Evolutionary conservation across 192 early-diverging fungal species (phyloP).

Genomic region (Entomortierella beljakovae): DNA sequence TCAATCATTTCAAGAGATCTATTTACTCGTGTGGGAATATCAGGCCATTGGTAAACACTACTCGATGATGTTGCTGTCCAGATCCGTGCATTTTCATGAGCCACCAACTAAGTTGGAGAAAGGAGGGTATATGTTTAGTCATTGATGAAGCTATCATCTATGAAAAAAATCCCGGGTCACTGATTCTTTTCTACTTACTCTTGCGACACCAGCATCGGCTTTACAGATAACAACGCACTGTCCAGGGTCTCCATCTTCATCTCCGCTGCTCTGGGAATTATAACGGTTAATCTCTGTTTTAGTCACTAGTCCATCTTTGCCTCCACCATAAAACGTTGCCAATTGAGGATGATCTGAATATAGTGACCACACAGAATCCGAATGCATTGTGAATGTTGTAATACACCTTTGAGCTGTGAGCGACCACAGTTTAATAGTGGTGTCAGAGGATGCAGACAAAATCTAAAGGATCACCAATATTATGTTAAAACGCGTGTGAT

Average conservation of each 20-base stretch:
- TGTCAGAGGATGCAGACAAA: conserved; percentile 93
- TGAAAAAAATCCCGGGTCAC: not conserved
- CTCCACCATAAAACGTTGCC: conserved; percentile 92
- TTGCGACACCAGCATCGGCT: conserved; percentile 85
- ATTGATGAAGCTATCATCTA: not conserved
- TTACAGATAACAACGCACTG: conserved; percentile 91
- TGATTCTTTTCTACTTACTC: conserved; percentile 54
- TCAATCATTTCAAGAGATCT: conserved; percentile 37
- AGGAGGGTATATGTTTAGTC: not conserved
- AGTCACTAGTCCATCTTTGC: conserved; percentile 91
- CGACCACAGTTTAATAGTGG: conserved; percentile 98
- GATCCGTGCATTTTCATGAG: conserved; percentile 85
- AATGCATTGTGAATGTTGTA: conserved; percentile 89
- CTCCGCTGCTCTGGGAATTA: conserved; percentile 21
- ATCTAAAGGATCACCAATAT: conserved; percentile 62
- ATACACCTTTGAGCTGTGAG: conserved; percentile 88
- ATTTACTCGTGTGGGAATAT: conserved; percentile 70
- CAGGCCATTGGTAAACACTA: conserved; percentile 87
- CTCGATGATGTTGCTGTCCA: conserved; percentile 94
- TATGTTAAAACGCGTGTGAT: no score
- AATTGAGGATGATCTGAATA: conserved; percentile 87
- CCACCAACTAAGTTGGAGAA: conserved; percentile 69
- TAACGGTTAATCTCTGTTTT: conserved; percentile 76
- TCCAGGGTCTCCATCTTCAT: conserved; percentile 63
- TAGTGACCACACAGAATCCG: conserved; percentile 92